Evolutionary conservation across 1,284 basidiomycete genomes (phyloP).

Genomic region (Moesziomyces antarcticus): DNA sequence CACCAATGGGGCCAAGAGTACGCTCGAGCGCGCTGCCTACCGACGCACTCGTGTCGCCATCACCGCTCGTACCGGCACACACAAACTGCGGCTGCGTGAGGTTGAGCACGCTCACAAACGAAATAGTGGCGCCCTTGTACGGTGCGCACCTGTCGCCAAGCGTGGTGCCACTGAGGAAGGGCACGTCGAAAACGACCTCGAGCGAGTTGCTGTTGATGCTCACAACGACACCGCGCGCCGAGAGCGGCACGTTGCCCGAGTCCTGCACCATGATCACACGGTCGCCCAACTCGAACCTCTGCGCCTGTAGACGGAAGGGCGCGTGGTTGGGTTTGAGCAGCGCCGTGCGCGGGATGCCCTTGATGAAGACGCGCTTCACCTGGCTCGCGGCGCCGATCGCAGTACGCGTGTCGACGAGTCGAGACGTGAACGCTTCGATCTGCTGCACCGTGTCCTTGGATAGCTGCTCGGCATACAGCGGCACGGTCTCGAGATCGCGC

Average conservation of each 20-base stretch:
- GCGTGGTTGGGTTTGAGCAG: constrained; percentile 93
- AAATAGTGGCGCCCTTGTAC: constrained; percentile 54
- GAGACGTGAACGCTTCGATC: constrained; percentile 79
- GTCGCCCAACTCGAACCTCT: constrained; percentile 91
- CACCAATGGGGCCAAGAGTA: constrained; percentile 49
- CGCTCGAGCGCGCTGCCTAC: constrained; percentile 49
- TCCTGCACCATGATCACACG: constrained; percentile 95
- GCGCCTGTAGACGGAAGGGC: constrained; percentile 87
- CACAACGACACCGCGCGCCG: constrained; percentile 91
- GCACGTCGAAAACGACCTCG: constrained; percentile 96
- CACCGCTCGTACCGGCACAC: constrained; percentile 32
- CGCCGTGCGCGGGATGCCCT: constrained; percentile 91
- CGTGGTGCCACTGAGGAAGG: constrained; percentile 92
- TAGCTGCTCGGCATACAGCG: constrained; percentile 90
- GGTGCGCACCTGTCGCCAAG: constrained; percentile 74
- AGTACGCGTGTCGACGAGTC: constrained; percentile 68
- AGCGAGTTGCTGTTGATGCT: constrained; percentile 82
- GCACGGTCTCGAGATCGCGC: constrained; percentile 89
- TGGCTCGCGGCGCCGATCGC: constrained; percentile 73
- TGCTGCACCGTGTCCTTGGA: constrained; percentile 73
- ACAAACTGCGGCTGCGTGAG: constrained; percentile 62
- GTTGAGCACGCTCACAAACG: constrained; percentile 61
- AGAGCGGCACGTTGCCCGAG: constrained; percentile 87
- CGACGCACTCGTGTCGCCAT: constrained; percentile 38
- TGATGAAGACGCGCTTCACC: constrained; percentile 89